phyloP scores from a whole-genome alignment of 2,329 filamentous ascomycete genomes.

The Zarea fungicola region DNA sequence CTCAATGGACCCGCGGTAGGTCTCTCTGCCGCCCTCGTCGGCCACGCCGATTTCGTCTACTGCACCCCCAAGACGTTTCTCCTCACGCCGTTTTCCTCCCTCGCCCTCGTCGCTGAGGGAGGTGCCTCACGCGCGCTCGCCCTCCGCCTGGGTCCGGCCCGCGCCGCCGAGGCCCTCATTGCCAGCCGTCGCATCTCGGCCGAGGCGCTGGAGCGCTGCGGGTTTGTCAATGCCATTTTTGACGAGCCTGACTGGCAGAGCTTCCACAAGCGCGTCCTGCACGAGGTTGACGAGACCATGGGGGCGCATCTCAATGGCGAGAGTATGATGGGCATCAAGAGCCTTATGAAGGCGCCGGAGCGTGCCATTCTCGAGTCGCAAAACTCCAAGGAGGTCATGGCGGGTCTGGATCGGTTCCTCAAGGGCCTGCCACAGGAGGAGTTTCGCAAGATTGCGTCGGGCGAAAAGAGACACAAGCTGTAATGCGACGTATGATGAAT shows the following conservation, averaged over 20 bases:
- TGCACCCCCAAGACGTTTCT: constrained; percentile 74
- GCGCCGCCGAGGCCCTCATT: constrained; percentile 88
- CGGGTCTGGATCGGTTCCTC: constrained; percentile 74
- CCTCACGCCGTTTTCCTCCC: constrained; percentile 83
- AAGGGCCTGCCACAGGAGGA: constrained; percentile 80
- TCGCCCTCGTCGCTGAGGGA: constrained; percentile 88
- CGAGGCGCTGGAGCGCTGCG: constrained; percentile 67
- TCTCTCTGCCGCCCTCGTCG: constrained; percentile 76
- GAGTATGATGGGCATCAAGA: constrained; percentile 79
- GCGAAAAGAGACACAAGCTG: constrained; percentile 93
- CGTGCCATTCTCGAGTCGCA: constrained; percentile 67
- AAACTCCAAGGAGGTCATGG: constrained; percentile 81
- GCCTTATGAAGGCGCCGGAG: constrained; percentile 69
- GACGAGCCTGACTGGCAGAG: constrained; percentile 57
- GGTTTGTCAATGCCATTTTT: constrained; percentile 85
- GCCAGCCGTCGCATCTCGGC: constrained; percentile 75
- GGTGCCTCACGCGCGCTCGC: constrained; percentile 75
- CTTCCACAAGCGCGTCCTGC: constrained; percentile 67
- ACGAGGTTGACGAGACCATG: constrained; percentile 74
- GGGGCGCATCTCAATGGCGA: constrained; percentile 75
- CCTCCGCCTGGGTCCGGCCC: constrained; percentile 69
- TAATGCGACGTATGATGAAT: constrained; percentile 32
- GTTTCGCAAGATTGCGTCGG: constrained; percentile 77
- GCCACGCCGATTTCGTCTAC: constrained; percentile 91
- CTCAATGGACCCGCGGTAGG: constrained; percentile 91